phyloP scores from a whole-genome alignment of 2,329 filamentous ascomycete genomes.

The Eutypella sp. region DNA sequence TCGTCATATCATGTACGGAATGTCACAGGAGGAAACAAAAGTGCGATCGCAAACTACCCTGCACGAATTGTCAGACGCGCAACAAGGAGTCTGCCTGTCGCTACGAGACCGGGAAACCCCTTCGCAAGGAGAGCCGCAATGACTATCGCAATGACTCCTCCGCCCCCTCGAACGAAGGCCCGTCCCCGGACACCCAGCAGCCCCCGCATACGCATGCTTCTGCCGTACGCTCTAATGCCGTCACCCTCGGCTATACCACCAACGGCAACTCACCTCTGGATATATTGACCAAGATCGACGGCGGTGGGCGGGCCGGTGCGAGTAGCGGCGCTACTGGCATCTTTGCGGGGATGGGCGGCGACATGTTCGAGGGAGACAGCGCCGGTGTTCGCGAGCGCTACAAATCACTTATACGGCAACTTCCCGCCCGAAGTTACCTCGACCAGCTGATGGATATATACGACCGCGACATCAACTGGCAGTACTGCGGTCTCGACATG shows the following conservation, averaged over 20 bases:
- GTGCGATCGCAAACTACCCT: constrained; percentile 57
- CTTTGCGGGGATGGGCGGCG: constrained; percentile 27
- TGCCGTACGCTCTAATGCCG: constrained; percentile 37
- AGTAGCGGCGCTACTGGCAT: too few relatives aligned
- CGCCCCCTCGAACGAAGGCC: constrained; percentile 14
- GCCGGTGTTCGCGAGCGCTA: constrained; percentile 51
- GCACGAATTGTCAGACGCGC: constrained; percentile 53
- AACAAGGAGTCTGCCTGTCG: constrained; percentile 51
- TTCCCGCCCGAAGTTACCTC: constrained; percentile 50
- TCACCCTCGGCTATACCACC: constrained; percentile 51
- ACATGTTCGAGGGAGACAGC: constrained; percentile 28
- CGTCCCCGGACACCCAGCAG: constrained; percentile 9
- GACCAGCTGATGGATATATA: constrained; percentile 51
- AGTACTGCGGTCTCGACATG: constrained; percentile 52
- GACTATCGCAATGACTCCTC: constrained; percentile 7
- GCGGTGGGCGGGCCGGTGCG: too few relatives aligned
- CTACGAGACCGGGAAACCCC: constrained; percentile 50
- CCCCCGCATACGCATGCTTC: constrained; percentile 29
- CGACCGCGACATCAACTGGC: constrained; percentile 55
- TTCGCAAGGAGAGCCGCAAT: constrained; percentile 32
- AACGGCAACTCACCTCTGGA: constrained; percentile 45
- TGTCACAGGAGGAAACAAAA: constrained; percentile 62
- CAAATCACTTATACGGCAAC: constrained; percentile 51
- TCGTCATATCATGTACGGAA: constrained; percentile 60
- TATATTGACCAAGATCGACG: constrained; percentile 51